Conservation (phyloP, 1,284 basidiomycete species). For the Schizophyllum amplum region DNA sequence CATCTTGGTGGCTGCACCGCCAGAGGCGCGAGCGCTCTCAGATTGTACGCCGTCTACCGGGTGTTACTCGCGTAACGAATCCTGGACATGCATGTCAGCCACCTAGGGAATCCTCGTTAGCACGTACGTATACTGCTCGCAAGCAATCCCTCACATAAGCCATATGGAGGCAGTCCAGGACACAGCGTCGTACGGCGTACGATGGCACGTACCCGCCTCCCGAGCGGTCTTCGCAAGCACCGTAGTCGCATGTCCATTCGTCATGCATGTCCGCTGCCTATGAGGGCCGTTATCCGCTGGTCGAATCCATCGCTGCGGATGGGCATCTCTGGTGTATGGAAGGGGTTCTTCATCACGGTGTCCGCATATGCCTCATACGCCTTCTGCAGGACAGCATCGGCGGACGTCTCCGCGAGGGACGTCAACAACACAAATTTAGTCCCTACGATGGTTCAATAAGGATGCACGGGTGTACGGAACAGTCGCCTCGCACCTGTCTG, state of each 20-base stretch:
- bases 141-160: no score
- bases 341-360: slow-evolving; percentile 98
- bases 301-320: slow-evolving; percentile 92
- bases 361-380: slow-evolving; percentile 91
- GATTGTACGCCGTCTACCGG: no score
- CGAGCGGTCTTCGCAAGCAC: no score
- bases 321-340: slow-evolving; percentile 98
- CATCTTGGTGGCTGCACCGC: no score
- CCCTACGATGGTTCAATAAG: slow-evolving; percentile 39
- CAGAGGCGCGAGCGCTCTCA: no score
- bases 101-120: no score
- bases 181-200: no score
- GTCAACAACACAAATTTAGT: slow-evolving; percentile 97
- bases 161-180: no score
- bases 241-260: slow-evolving; percentile 6
- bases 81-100: no score
- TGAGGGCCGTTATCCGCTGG: slow-evolving; percentile 50
- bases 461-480: neutral
- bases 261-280: slow-evolving; percentile 44
- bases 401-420: slow-evolving; percentile 65
- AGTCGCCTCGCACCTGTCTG: slow-evolving; percentile 67
- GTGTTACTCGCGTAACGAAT: no score
- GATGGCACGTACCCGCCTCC: no score
- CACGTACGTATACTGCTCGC: no score
- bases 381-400: slow-evolving; percentile 69